phyloP scores from a whole-genome alignment of 148 eudicot species.

The Fagopyrum homotropicum region DNA sequence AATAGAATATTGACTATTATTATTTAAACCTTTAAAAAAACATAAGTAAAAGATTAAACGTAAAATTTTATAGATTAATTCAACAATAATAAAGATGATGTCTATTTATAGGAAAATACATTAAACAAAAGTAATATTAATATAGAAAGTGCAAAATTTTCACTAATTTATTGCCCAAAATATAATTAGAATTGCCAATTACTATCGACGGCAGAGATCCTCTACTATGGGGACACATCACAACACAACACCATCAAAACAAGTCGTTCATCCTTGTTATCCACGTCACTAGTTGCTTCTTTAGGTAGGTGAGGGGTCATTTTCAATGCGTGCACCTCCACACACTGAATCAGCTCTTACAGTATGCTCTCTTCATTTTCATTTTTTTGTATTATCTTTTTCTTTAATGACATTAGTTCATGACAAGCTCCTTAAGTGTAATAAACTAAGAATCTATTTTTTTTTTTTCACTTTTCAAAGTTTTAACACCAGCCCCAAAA shows the following conservation, averaged over 20 bases:
- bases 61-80: too few relatives aligned
- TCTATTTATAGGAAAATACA: too few relatives aligned
- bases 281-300: conserved; percentile 9
- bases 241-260: not conserved
- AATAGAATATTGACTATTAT: too few relatives aligned
- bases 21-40: too few relatives aligned
- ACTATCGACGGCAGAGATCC: conserved; percentile 10
- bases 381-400: not conserved
- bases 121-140: too few relatives aligned
- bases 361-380: not conserved
- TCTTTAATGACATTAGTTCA: not conserved
- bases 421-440: not conserved
- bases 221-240: not conserved
- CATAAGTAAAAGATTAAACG: too few relatives aligned
- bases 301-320: not conserved
- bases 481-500: not conserved
- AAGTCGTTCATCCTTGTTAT: not conserved
- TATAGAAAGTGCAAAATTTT: too few relatives aligned
- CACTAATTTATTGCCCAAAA: not conserved
- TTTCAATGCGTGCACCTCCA: conserved; percentile 12
- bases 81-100: too few relatives aligned
- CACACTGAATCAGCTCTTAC: not conserved
- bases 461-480: conserved; percentile 3
- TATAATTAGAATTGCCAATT: not conserved
- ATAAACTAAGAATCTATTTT: not conserved